Percentiles rank a stretch among this genome's conserved stretches.
These are phyloP conservation scores for Ustilago sp. DNA, from an alignment of 1,284 basidiomycete species.

Conservation along the genomic window DNA sequence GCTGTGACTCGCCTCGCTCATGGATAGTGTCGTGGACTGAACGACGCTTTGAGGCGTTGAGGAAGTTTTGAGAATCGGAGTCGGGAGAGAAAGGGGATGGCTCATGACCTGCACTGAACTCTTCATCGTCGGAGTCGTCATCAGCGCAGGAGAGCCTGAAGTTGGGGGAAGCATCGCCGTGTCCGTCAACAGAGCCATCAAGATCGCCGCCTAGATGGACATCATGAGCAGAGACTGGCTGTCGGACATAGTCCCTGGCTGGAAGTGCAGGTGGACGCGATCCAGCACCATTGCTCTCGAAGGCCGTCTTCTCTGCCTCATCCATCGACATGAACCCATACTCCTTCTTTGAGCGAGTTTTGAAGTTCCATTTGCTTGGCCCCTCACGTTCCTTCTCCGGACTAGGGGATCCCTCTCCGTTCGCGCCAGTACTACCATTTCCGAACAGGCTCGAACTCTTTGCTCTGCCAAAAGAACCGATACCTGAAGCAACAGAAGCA, in stretches of 20 bases:
- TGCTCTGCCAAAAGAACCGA: constrained; percentile 37
- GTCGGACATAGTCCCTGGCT: constrained; percentile 15
- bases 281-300: background rate
- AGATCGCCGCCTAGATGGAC: constrained; percentile 25
- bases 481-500: constrained; percentile 30
- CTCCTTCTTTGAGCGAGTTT: constrained; percentile 28
- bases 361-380: constrained; percentile 44
- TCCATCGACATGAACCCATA: constrained; percentile 46
- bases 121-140: constrained; percentile 13
- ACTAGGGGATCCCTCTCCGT: constrained; percentile 1
- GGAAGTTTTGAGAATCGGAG: constrained; percentile 1
- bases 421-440: background rate
- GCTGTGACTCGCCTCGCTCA: constrained; percentile 35
- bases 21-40: constrained; percentile 40
- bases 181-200: constrained; percentile 7
- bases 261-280: constrained; percentile 24
- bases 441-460: constrained; percentile 16
- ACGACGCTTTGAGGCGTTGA: background rate
- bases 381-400: constrained; percentile 38
- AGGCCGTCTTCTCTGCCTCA: constrained; percentile 5
- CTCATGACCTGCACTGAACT: background rate
- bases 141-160: constrained; percentile 13
- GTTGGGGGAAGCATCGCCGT: constrained; percentile 13
- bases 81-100: constrained; percentile 35
- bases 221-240: constrained; percentile 21